Evolutionary conservation across 768 basidiomycete species (phyloP).

Genomic region (Tylopilus felleus): DNA sequence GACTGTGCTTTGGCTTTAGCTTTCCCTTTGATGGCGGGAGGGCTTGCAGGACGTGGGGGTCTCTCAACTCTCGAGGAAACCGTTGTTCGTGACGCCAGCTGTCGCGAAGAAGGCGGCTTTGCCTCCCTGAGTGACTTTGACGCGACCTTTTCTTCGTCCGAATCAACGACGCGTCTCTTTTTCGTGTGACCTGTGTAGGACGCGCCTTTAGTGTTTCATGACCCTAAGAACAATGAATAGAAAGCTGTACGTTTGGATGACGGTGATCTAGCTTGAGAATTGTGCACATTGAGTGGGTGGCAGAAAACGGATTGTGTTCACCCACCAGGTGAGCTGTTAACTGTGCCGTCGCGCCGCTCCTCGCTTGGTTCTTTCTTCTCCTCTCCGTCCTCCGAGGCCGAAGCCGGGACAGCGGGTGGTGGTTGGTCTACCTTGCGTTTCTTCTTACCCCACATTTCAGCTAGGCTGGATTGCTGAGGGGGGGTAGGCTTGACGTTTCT

Average conservation of each 20-base stretch:
- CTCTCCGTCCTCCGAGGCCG: slow-evolving; percentile 25
- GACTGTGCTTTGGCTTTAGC: slow-evolving; percentile 16
- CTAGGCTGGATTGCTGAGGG: slow-evolving; percentile 74
- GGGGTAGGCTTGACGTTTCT: slow-evolving; percentile 59
- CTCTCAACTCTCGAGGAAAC: background rate
- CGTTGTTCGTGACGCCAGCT: background rate
- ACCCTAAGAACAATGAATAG: background rate
- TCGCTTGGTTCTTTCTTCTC: slow-evolving; percentile 22
- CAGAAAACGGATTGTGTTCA: background rate
- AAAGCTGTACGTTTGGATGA: slow-evolving; percentile 19
- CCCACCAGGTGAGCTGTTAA: slow-evolving; percentile 10
- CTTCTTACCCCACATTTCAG: slow-evolving; percentile 67
- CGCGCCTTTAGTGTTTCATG: background rate
- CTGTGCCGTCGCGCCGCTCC: slow-evolving; percentile 2
- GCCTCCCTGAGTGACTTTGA: slow-evolving; percentile 2
- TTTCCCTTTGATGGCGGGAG: slow-evolving; percentile 13
- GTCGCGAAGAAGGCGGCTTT: background rate
- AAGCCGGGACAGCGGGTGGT: slow-evolving; percentile 16
- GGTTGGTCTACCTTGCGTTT: slow-evolving; percentile 24
- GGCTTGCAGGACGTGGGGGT: slow-evolving; percentile 1
- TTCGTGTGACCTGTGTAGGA: slow-evolving; percentile 37
- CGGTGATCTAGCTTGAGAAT: slow-evolving; percentile 35
- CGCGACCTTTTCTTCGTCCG: slow-evolving; percentile 45
- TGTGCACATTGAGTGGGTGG: slow-evolving; percentile 6
- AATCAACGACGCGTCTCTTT: slow-evolving; percentile 50